Percentiles rank a stretch among this genome's conserved stretches.
These are phyloP conservation scores for Vigna radiata DNA, from an alignment of 306 rosid genomes.

Conservation along the genomic window DNA sequence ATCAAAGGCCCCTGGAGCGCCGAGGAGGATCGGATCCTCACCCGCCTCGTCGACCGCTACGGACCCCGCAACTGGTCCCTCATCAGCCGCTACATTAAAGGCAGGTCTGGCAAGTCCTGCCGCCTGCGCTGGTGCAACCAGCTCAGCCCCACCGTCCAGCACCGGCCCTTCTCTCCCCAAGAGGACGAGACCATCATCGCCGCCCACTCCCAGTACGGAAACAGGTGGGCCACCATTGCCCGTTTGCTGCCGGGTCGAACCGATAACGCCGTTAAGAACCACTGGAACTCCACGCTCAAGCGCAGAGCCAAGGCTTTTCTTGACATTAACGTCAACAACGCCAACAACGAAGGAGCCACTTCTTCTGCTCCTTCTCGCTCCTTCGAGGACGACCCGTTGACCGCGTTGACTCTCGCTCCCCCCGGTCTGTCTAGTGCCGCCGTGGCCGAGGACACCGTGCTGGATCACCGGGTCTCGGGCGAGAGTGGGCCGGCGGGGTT, in stretches of 20 bases:
- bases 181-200: constrained; percentile 84
- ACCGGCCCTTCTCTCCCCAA: constrained; percentile 75
- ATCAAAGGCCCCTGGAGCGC: constrained; percentile 99
- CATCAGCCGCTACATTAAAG: constrained; percentile 81
- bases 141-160: constrained; percentile 87
- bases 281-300: constrained; percentile 97
- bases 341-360: background rate
- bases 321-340: too few relatives aligned
- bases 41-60: constrained; percentile 76
- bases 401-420: constrained; percentile 90
- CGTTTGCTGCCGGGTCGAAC: constrained; percentile 90
- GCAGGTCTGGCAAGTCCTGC: constrained; percentile 95
- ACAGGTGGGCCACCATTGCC: constrained; percentile 98
- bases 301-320: constrained; percentile 49
- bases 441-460: constrained; percentile 12
- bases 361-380: constrained; percentile 12
- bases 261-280: constrained; percentile 93
- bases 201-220: constrained; percentile 80
- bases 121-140: constrained; percentile 97
- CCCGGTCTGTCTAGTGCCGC: constrained; percentile 57
- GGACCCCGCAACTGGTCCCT: constrained; percentile 94
- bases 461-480: constrained; percentile 23
- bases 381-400: constrained; percentile 72
- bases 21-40: constrained; percentile 83
- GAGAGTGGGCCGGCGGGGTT: constrained; percentile 66